Conservation (phyloP, 768 basidiomycete species). For the Mycena polygramma region DNA sequence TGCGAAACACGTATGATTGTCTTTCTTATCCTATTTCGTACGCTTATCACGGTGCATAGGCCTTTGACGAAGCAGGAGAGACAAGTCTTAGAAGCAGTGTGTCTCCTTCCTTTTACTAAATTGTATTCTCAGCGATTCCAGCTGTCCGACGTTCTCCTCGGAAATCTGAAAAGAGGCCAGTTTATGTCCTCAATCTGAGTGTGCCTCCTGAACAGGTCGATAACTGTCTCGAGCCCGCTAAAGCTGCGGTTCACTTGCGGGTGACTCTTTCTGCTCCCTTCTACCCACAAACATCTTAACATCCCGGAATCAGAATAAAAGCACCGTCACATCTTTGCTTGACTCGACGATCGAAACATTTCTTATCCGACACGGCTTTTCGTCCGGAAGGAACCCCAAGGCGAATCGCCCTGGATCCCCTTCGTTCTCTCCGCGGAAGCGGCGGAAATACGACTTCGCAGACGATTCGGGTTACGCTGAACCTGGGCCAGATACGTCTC, state of each 20-base stretch:
- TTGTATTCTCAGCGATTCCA: conserved; percentile 45
- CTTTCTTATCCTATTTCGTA: not conserved
- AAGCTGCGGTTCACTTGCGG: conserved; percentile 74
- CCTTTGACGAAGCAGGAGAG: conserved; percentile 75
- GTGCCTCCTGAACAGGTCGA: conserved; percentile 79
- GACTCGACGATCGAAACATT: conserved; percentile 71
- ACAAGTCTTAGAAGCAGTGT: conserved; percentile 60
- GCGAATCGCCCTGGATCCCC: conserved; percentile 42
- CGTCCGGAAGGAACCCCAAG: conserved; percentile 38
- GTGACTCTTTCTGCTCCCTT: conserved; percentile 54
- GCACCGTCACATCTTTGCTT: conserved; percentile 68
- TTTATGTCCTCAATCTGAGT: conserved; percentile 85
- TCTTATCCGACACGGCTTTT: conserved; percentile 73
- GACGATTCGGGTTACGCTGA: conserved; percentile 55
- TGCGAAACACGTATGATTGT: conserved; percentile 69
- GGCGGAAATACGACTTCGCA: conserved; percentile 56
- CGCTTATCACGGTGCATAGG: conserved; percentile 55
- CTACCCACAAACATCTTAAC: conserved; percentile 31
- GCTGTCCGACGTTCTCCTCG: conserved; percentile 80
- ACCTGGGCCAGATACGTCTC: conserved; percentile 16
- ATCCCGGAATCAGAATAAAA: conserved; percentile 63
- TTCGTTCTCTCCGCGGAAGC: conserved; percentile 60
- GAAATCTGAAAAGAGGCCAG: conserved; percentile 82
- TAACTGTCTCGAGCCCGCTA: conserved; percentile 85
- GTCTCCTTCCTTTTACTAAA: conserved; percentile 25